Base-by-base conservation (phyloP, 1,139 yeast genomes). In the Tardiomyces digboiensis region DNA sequence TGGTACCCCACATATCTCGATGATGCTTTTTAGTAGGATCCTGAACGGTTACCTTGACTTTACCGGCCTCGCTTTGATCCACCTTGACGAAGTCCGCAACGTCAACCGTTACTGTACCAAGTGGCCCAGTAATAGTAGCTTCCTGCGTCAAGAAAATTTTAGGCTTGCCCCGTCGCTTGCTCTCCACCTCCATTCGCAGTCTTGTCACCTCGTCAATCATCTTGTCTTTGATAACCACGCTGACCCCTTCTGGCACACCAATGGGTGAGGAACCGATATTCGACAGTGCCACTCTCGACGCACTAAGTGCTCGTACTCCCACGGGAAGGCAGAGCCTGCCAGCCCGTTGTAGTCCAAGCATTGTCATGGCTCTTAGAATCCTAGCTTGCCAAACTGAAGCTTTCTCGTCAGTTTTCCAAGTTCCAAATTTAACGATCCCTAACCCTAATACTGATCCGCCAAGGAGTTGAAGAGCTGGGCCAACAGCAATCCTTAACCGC, bases 1-100 rank as follows among this genome's bases (percentile, higher is more conserved):
- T 75, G 7, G 98, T 91, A 13, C 98, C 99, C 98, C 98, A 93
- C 78, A 91, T 78, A 29, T 93, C 71, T 51, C 82, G 77, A 67
- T 93, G 98, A 44, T 77, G 70, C 58, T 77, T 82, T 56, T 76
- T 71, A 2, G 63, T 62, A 5, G 80, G 70, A 57, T 85, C 74
- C 29, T 68, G 64, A 5, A 91, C 86, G 1, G 67, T 51, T 2
- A 91, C 80, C 7, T 59, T 57, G 16, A 85, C 61, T 46, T 68
- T 67, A 39, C 67, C 68, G 22, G 61, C 44, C 33, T 42, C 46
- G 18, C 40, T 29, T 12, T 54, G 49, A 10, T 55, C 56, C 6
- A 84, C 51, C 2, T 68, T 62, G 41, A 89, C 75, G 57, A 89
- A 89, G 46, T 78, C 78, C 1, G 97, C 95, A 13, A 88, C 69